phyloP scores from a whole-genome alignment of 2,329 filamentous ascomycete genomes.

The Raffaelea deltoideospora region DNA sequence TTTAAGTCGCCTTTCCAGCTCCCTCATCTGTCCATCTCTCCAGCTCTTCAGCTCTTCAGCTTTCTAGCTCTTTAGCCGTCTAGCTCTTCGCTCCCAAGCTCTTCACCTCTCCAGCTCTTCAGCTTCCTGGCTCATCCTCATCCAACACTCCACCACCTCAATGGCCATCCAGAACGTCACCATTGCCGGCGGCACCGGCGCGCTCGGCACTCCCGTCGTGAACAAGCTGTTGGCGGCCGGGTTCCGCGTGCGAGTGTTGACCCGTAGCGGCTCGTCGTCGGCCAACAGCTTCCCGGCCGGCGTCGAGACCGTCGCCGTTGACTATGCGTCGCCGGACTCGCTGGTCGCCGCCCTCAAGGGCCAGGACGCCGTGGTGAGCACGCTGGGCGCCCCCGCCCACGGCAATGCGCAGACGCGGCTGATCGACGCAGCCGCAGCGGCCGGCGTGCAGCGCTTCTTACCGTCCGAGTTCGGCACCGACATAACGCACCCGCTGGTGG shows the following conservation, averaged over 20 bases:
- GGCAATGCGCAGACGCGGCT: slow-evolving; percentile 30
- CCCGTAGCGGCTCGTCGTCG: background rate
- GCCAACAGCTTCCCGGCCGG: slow-evolving; percentile 17
- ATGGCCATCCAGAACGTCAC: slow-evolving; percentile 21
- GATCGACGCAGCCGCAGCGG: slow-evolving; percentile 13
- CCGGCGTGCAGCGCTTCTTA: slow-evolving; percentile 11
- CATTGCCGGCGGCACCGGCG: slow-evolving; percentile 15
- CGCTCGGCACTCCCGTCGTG: background rate
- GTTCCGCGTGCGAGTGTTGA: slow-evolving; percentile 21
- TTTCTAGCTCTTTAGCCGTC: no score
- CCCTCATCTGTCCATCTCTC: no score
- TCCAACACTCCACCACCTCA: background rate
- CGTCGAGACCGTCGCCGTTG: slow-evolving; percentile 13
- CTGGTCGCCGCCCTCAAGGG: slow-evolving; percentile 26
- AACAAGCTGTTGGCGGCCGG: slow-evolving; percentile 7
- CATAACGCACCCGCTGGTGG: slow-evolving; percentile 7
- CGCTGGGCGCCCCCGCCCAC: slow-evolving; percentile 21
- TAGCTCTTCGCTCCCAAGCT: no score
- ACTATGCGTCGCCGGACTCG: slow-evolving; percentile 23
- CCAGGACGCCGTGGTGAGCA: slow-evolving; percentile 34
- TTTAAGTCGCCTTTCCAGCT: no score
- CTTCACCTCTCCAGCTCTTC: no score
- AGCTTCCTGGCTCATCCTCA: background rate
- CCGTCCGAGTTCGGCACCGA: slow-evolving; percentile 12
- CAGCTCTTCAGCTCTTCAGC: no score